Evolutionary conservation across 495 filamentous ascomycete species (phyloP).

Genomic region (Aspergillus sclerotiicarbonarius): DNA sequence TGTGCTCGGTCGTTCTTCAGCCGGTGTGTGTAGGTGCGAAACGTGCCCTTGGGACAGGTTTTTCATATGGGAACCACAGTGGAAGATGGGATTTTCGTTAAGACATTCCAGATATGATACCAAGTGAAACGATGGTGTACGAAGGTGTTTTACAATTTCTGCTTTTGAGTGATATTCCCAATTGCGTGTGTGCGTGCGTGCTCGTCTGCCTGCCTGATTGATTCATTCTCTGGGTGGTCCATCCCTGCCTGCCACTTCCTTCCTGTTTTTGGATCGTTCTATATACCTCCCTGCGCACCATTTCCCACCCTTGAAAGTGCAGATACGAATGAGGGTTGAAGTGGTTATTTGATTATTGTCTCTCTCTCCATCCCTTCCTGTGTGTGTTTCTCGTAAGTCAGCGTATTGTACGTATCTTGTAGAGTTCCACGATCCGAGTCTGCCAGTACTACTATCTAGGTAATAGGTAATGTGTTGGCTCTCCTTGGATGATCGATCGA

Average conservation of each 20-base stretch:
- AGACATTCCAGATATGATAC: slow-evolving; percentile 29
- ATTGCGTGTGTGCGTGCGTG: slow-evolving; percentile 3
- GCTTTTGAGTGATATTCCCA: slow-evolving; percentile 13
- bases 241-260: no score
- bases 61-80: slow-evolving; percentile 3
- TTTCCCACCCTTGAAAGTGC: slow-evolving; percentile 7
- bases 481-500: no score
- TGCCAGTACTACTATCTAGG: no score
- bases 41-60: background rate
- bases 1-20: slow-evolving; percentile 1
- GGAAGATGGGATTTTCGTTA: slow-evolving; percentile 11
- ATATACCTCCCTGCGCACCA: slow-evolving; percentile 20
- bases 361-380: background rate
- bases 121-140: slow-evolving; percentile 30
- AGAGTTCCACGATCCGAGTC: no score
- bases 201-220: background rate
- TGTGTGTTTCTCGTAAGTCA: background rate
- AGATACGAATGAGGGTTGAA: background rate
- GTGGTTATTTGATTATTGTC: background rate
- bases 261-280: slow-evolving; percentile 15
- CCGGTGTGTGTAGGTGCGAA: background rate
- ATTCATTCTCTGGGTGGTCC: background rate
- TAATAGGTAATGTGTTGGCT: no score
- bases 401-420: no score
- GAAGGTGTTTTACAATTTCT: slow-evolving; percentile 24